Evolutionary conservation across 352 stramenopile genomes (phyloP).

Genomic region (Phytophthora sp.): DNA sequence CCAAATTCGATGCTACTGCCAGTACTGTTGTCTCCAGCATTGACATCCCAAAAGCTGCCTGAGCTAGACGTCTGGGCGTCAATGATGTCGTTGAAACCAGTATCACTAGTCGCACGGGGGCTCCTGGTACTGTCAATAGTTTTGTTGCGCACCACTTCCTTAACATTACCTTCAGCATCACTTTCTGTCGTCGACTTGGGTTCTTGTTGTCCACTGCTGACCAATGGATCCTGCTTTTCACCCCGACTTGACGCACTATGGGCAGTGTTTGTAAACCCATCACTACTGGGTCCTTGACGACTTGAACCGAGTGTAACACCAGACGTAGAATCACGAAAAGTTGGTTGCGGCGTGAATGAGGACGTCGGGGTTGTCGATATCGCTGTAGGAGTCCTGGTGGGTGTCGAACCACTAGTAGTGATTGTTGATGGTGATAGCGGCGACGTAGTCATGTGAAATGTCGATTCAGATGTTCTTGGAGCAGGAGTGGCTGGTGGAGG

Average conservation of each 20-base stretch:
- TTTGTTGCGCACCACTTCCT: too few species aligned
- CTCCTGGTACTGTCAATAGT: too few species aligned
- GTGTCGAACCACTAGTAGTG: not conserved
- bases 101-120: not conserved
- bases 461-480: too few species aligned
- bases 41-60: not conserved
- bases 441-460: too few species aligned
- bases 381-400: not conserved
- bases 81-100: not conserved
- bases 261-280: not conserved
- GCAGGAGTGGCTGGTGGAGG: not conserved
- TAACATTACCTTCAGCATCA: too few species aligned
- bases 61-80: not conserved
- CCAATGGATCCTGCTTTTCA: too few species aligned
- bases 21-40: too few species aligned
- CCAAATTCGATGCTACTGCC: constrained; percentile 3
- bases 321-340: not conserved
- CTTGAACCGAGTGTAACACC: not conserved
- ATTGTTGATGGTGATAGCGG: too few species aligned
- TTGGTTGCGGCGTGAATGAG: not conserved
- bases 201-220: not conserved
- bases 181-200: not conserved
- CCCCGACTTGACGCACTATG: too few species aligned
- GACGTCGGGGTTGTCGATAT: not conserved
- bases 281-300: not conserved